Percentiles rank a stretch among this genome's conserved stretches.
These are phyloP conservation scores for Stachybotrys chartarum DNA, from an alignment of 2,329 filamentous ascomycete genomes.

Conservation along the genomic window DNA sequence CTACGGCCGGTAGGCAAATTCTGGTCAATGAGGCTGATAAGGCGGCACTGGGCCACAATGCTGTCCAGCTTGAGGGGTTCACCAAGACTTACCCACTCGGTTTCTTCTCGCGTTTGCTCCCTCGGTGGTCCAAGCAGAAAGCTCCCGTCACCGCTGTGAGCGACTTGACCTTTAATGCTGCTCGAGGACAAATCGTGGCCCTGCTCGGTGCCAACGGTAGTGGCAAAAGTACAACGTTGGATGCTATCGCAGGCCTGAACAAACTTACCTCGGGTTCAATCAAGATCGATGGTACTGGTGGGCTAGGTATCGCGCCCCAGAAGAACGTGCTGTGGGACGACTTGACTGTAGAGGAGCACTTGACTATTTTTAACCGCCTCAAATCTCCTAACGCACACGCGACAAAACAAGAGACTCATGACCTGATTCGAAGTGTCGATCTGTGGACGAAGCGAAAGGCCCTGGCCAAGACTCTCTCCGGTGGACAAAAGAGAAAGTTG, in stretches of 20 bases:
- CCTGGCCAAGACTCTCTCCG: constrained; percentile 70
- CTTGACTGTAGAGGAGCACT: constrained; percentile 78
- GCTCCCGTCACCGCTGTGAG: constrained; percentile 74
- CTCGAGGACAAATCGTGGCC: constrained; percentile 76
- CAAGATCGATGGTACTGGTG: constrained; percentile 68
- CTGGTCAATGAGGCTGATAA: constrained; percentile 24
- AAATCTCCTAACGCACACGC: constrained; percentile 58
- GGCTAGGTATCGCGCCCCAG: constrained; percentile 81
- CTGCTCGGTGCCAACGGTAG: constrained; percentile 84
- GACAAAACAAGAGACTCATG: constrained; percentile 48
- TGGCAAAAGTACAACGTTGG: constrained; percentile 84
- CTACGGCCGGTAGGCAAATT: constrained; percentile 52
- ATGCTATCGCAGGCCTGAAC: constrained; percentile 78
- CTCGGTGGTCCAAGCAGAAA: constrained; percentile 30
- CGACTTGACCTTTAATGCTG: constrained; percentile 61
- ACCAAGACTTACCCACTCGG: constrained; percentile 72
- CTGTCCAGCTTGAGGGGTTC: constrained; percentile 65
- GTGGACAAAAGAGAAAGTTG: constrained; percentile 86
- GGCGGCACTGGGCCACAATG: constrained; percentile 28
- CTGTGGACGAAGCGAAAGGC: constrained; percentile 67
- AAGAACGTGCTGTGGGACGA: constrained; percentile 94
- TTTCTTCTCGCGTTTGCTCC: constrained; percentile 48
- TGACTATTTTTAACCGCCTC: constrained; percentile 74
- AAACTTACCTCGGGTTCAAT: constrained; percentile 71
- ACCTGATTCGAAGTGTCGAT: constrained; percentile 65